Evolutionary conservation across 2,329 filamentous ascomycete genomes (phyloP), one percentile per base, ranked within the genome.

Genomic region (Alternaria triticimaculans): DNA sequence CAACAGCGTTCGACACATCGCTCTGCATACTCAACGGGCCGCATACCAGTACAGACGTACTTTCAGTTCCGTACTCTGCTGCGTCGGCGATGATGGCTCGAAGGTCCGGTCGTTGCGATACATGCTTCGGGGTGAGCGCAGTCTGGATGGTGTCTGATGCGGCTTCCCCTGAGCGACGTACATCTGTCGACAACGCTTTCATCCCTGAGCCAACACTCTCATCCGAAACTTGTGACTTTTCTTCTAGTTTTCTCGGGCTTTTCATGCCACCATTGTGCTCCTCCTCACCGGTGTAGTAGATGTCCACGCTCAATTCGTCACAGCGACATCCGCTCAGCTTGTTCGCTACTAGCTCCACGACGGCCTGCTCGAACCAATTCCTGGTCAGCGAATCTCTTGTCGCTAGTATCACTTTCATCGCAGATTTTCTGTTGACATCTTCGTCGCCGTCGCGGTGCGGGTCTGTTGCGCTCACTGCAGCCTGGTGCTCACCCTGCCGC

Each of bases 1-100:
- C 83, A 20, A 83, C 83, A 8, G 82, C 83, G 72, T 84, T 82
- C 2, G 82, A 76, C 9, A 84, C 81, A 75, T 86, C 84, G 55
- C 82, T 74, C 55, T 84, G 76, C 83, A 85, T 84, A 5, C 79
- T 82, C 21, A 71, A 55, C 1, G 83, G 83, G 0, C 83, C 83
- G 60, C 83, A 85, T 15, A 81, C 80, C 54, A 80, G 82, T 10
- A 84, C 78, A 11, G 73, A 73, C 37, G 73, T 69, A 49, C 50
- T 71, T 10, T 74, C 48, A 6, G 67, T 61, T 45, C 65, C 66
- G 12, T 66, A 60, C 11, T 64, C 62, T 37, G 58, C 58, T 28
- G 57, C 51, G 4, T 65, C 59, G 2, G 71, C 71, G 14, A 80
- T 63, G 6, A 80, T 65, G 0, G 55, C 45, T 8, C 74, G 67